phyloP scores from a whole-genome alignment of 1,284 basidiomycete species.

The Filobasidium uniguttulatum region DNA sequence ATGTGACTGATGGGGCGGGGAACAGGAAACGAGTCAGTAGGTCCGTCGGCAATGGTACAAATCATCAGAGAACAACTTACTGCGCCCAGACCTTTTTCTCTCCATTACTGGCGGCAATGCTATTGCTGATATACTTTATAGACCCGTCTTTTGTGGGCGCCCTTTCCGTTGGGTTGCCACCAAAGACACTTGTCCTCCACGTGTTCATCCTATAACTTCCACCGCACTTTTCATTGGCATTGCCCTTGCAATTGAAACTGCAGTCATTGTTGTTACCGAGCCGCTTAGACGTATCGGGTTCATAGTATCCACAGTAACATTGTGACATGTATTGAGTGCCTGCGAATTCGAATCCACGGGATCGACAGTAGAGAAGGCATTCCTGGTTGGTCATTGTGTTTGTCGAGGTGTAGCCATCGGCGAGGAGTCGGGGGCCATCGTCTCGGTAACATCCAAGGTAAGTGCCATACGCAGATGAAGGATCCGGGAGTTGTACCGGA shows the following conservation, averaged over 20 bases:
- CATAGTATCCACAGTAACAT: no score
- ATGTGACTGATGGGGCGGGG: conserved; percentile 22
- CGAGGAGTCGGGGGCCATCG: not conserved
- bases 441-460: not conserved
- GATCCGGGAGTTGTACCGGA: not conserved
- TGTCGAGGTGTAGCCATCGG: not conserved
- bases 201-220: not conserved
- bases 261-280: conserved; percentile 12
- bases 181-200: conserved; percentile 44
- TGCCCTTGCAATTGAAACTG: conserved; percentile 8
- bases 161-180: conserved; percentile 27
- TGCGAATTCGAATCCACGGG: no score
- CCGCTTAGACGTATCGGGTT: conserved; percentile 3
- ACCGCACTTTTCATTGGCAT: no score
- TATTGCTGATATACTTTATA: conserved; percentile 13
- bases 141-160: conserved; percentile 11
- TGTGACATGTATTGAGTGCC: no score
- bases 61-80: not conserved
- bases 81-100: conserved; percentile 34
- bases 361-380: no score
- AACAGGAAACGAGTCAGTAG: not conserved
- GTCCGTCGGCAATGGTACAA: not conserved
- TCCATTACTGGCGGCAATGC: conserved; percentile 17
- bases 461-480: not conserved
- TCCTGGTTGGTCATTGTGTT: not conserved